Percentiles rank a stretch among this genome's conserved stretches.
Conservation (phyloP, 177 flowering plant genomes). For the Tripterygium wilfordii region DNA sequence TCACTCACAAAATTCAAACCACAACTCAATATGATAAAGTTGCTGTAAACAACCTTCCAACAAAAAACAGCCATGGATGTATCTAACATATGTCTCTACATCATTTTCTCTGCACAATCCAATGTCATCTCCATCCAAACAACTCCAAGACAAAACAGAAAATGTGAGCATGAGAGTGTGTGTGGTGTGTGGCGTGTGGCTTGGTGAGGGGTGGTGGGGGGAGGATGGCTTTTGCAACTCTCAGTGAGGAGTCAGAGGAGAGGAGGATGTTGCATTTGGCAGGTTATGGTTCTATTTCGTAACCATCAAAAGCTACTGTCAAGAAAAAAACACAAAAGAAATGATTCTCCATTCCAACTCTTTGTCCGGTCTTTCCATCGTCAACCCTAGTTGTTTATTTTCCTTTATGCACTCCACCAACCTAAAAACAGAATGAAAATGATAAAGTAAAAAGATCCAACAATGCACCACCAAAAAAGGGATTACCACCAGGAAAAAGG, state of each 20-base stretch:
- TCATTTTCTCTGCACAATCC: neutral
- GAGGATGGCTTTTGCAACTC: too few species aligned
- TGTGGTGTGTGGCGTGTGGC: too few species aligned
- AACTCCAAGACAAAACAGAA: slow-evolving; percentile 20
- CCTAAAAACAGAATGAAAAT: slow-evolving; percentile 15
- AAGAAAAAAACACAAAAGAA: slow-evolving; percentile 12
- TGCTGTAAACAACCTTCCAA: neutral
- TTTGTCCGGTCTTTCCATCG: slow-evolving; percentile 5
- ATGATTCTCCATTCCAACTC: neutral
- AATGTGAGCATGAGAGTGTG: slow-evolving; percentile 4
- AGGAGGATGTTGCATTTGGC: too few species aligned
- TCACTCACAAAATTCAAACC: too few species aligned
- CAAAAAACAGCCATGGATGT: neutral
- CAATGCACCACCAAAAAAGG: too few species aligned
- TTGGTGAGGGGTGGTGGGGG: too few species aligned
- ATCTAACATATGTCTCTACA: neutral
- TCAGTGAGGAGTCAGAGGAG: too few species aligned
- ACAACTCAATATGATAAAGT: neutral
- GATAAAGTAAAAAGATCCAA: slow-evolving; percentile 1
- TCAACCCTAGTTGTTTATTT: neutral
- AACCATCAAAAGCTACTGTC: slow-evolving; percentile 15
- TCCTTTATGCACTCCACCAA: slow-evolving; percentile 5
- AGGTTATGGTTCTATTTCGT: slow-evolving; percentile 19
- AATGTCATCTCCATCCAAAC: slow-evolving; percentile 27
- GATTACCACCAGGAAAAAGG: too few species aligned